phyloP scores from a whole-genome alignment of 1,139 yeast genomes.

The Candida sanyaensis region DNA sequence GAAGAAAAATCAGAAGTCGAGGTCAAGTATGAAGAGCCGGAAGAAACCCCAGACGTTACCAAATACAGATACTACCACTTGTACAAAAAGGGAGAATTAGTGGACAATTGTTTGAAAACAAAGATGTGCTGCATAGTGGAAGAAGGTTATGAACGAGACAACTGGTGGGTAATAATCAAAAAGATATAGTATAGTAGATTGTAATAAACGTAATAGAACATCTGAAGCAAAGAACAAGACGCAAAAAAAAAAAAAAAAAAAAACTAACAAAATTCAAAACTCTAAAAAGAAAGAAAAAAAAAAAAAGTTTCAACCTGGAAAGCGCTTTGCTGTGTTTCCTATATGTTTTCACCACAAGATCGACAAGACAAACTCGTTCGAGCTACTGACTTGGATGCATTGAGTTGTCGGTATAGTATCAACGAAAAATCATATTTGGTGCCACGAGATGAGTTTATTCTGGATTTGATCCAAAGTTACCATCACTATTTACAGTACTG shows the following conservation, averaged over 20 bases:
- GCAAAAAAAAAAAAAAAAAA: neutral
- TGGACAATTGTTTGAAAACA: constrained; percentile 63
- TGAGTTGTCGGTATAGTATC: constrained; percentile 71
- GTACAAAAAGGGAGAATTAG: constrained; percentile 80
- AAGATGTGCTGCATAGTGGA: constrained; percentile 64
- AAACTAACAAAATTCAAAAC: neutral
- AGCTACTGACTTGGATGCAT: constrained; percentile 84
- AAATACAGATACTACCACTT: constrained; percentile 87
- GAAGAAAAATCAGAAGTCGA: neutral
- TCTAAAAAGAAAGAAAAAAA: neutral
- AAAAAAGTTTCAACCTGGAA: neutral
- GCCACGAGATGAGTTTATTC: constrained; percentile 51
- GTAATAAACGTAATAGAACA: neutral
- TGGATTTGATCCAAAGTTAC: constrained; percentile 44
- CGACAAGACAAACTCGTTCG: constrained; percentile 54
- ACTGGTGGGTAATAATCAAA: constrained; percentile 73
- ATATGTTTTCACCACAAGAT: constrained; percentile 38
- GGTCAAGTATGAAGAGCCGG: constrained; percentile 12
- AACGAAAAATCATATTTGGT: constrained; percentile 52
- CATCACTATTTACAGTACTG: constrained; percentile 36
- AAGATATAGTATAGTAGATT: constrained; percentile 14
- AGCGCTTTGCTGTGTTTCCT: neutral
- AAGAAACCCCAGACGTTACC: constrained; percentile 37
- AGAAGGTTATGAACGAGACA: constrained; percentile 88
- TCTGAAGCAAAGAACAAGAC: too few species aligned